Conservation (phyloP, 139 green algal genomes). For the Volvox reticuliferus region DNA sequence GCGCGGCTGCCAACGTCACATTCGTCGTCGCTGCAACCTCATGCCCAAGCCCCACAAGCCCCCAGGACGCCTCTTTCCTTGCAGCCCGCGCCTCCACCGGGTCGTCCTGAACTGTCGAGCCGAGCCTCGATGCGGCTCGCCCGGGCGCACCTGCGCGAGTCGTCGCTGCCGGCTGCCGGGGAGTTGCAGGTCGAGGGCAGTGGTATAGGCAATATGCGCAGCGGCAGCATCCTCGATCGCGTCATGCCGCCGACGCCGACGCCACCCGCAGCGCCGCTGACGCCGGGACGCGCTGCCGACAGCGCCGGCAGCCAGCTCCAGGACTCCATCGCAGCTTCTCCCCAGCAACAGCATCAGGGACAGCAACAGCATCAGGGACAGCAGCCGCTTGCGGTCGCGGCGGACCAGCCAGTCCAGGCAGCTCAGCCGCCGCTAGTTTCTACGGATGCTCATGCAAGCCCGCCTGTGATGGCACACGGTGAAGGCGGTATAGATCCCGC, state of each 20-base stretch:
- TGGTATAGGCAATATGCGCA: neutral
- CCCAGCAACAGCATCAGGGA: neutral
- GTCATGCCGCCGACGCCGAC: too few relatives aligned
- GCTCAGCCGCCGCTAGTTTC: too few relatives aligned
- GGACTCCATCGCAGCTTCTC: neutral
- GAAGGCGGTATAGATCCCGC: too few relatives aligned
- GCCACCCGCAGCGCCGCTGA: neutral
- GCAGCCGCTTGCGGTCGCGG: neutral
- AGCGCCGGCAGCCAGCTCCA: neutral
- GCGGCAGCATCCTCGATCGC: constrained; percentile 34
- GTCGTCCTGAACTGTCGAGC: neutral
- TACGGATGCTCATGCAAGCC: too few relatives aligned
- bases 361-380: neutral
- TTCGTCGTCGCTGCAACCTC: neutral
- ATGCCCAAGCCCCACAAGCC: neutral
- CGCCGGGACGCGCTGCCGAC: neutral
- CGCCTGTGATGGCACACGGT: too few relatives aligned
- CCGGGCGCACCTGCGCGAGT: neutral
- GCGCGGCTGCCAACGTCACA: neutral
- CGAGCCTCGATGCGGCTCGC: neutral
- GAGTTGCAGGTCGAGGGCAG: neutral
- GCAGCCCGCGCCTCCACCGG: neutral
- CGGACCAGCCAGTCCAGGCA: too few relatives aligned
- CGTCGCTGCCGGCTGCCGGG: neutral
- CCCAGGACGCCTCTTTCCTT: neutral